Conservation (phyloP, 1,139 yeast genomes). For the Suhomyces panamericanus region DNA sequence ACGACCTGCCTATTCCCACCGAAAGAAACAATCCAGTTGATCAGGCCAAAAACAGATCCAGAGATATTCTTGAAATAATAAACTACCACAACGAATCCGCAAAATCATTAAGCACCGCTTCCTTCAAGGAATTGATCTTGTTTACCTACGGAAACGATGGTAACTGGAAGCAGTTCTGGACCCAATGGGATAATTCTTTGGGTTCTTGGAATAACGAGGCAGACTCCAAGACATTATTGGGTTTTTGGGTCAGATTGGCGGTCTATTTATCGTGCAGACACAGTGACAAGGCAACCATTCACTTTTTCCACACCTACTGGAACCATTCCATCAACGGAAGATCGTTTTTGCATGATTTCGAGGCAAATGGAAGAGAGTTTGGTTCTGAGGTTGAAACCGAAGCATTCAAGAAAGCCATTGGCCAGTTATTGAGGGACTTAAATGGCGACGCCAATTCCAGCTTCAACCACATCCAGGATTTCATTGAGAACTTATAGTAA, state of each 20-base stretch:
- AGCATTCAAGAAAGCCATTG: conserved; percentile 26
- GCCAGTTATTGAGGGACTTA: conserved; percentile 18
- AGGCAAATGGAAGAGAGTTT: conserved; percentile 18
- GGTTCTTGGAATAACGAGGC: conserved; percentile 16
- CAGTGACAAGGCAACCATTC: conserved; percentile 28
- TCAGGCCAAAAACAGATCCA: conserved; percentile 30
- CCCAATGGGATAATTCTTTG: conserved; percentile 34
- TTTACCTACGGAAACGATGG: conserved; percentile 43
- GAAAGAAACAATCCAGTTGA: conserved; percentile 12
- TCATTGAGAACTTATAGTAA: conserved; percentile 4
- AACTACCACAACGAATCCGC: conserved; percentile 20
- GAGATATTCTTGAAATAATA: conserved; percentile 34
- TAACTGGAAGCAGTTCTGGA: conserved; percentile 43
- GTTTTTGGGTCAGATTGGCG: conserved; percentile 37
- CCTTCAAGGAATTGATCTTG: conserved; percentile 36
- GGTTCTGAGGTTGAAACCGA: conserved; percentile 23
- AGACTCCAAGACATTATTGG: conserved; percentile 13
- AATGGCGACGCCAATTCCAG: conserved; percentile 12
- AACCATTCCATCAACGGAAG: conserved; percentile 21
- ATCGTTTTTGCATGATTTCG: conserved; percentile 27
- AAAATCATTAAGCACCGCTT: conserved; percentile 15
- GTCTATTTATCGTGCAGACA: conserved; percentile 37
- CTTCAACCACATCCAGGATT: conserved; percentile 6
- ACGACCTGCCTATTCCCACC: conserved; percentile 15
- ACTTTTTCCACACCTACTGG: conserved; percentile 39